Evolutionary conservation across 805 yeast species (phyloP), one percentile per base, ranked within the genome.

Genomic region (Metschnikowia similis): DNA sequence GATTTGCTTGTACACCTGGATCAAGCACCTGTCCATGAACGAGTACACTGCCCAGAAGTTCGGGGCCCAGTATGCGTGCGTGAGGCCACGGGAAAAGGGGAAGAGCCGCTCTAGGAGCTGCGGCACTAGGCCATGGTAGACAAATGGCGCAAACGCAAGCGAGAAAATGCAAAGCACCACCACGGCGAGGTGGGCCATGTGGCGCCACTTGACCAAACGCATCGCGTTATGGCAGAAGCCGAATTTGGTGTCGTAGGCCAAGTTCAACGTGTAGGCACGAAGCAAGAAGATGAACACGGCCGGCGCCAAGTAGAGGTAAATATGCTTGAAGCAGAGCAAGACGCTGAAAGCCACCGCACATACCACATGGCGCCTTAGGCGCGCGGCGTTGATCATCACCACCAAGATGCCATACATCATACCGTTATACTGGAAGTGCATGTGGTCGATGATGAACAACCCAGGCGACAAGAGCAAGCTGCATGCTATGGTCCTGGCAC

Each of bases 61-160:
- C 13, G 99, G 98, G 1, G 99, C 98, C 98, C 99, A 94, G 69
- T 94, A 94, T 0, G 98, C 97, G 68, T 94, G 99, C 4, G 97
- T 94, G 35, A 94, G 75, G 1, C 98, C 98, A 64, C 98, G 76
- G 45, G 95, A 85, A 64, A 92, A 92, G 6, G 99, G 99, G 69
- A 94, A 94, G 31, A 94, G 69, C 41, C 99, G 75, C 5, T 70
- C 62, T 8, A 89, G 43, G 14, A 94, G 67, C 53, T 88, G 81
- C 0, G 87, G 84, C 44, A 87, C 60, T 32, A 83, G 87, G 1
- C 75, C 74, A 57, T 80, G 72, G 58, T 79, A 79, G 6, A 79
- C 66, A 61, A 91, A 91, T 0, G 98, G 98, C 1, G 76, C 85
- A 71, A 91, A 89, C 8, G 96, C 89, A 6, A 82, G 61, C 0